Evolutionary conservation across 257 asterid species (phyloP).

Genomic region (Solanum raphanifolium): DNA sequence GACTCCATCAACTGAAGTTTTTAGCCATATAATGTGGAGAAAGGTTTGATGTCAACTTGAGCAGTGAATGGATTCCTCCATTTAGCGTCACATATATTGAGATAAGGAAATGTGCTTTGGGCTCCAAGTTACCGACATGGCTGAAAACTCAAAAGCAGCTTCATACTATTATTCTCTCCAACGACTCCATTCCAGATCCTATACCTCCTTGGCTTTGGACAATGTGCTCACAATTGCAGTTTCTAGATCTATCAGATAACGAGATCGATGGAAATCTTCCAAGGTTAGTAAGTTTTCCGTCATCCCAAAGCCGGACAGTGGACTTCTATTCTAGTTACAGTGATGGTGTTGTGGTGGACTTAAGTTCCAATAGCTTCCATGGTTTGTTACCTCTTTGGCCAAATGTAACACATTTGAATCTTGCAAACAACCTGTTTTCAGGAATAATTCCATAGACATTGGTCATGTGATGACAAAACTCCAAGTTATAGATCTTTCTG

Average conservation of each 20-base stretch:
- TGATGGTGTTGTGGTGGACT: background rate
- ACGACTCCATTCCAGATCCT: slow-evolving; percentile 3
- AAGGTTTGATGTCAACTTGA: slow-evolving; percentile 3
- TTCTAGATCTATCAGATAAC: background rate
- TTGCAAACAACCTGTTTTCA: slow-evolving; percentile 1
- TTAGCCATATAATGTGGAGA: slow-evolving; percentile 10
- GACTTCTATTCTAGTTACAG: background rate
- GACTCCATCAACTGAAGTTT: slow-evolving; percentile 8
- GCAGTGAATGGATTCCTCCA: slow-evolving; percentile 15
- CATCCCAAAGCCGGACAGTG: background rate
- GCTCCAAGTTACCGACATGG: slow-evolving; percentile 16
- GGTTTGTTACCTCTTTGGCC: slow-evolving; percentile 1
- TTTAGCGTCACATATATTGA: slow-evolving; percentile 10
- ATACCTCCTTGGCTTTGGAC: slow-evolving; percentile 24
- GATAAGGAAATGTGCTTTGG: slow-evolving; percentile 8
- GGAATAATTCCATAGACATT: background rate
- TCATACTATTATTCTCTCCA: background rate
- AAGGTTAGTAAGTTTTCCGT: background rate
- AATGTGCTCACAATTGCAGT: background rate
- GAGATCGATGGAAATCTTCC: background rate
- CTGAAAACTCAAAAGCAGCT: slow-evolving; percentile 11
- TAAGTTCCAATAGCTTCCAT: background rate
- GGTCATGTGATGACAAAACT: background rate
- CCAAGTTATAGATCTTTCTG: background rate
- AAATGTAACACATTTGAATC: background rate